Percentiles rank a stretch among this genome's conserved stretches.
Conservation (phyloP, 169 alveolate genomes). For the Plasmodium knowlesi region DNA sequence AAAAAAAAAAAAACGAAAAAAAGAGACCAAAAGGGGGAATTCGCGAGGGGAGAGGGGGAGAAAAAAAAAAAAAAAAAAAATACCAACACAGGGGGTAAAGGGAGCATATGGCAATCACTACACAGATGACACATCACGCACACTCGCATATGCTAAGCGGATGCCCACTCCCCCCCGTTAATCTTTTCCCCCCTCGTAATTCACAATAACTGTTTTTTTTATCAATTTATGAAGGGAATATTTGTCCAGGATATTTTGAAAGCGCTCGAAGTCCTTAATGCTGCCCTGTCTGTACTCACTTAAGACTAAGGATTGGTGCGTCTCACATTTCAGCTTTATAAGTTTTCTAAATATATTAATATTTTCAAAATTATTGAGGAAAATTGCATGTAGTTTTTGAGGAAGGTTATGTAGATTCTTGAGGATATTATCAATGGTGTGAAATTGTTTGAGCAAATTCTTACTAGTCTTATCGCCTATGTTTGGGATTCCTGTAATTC, state of each 20-base stretch:
- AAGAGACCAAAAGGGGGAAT: not conserved
- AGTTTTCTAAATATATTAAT: slow-evolving; percentile 75
- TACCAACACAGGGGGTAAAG: not conserved
- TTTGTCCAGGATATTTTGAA: slow-evolving; percentile 35
- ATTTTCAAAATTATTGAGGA: slow-evolving; percentile 46
- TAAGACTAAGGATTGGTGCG: slow-evolving; percentile 40
- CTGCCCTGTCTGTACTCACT: slow-evolving; percentile 46
- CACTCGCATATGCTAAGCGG: not conserved
- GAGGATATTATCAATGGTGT: slow-evolving; percentile 74
- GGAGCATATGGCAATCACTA: not conserved
- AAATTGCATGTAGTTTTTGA: slow-evolving; percentile 9
- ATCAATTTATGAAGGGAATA: slow-evolving; percentile 61
- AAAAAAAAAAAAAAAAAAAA: slow-evolving; percentile 4
- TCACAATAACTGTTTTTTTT: slow-evolving; percentile 27
- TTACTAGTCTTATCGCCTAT: slow-evolving; percentile 87
- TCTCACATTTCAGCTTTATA: slow-evolving; percentile 76
- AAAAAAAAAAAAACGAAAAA: slow-evolving; percentile 1
- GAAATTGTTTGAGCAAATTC: slow-evolving; percentile 76
- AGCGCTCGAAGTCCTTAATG: slow-evolving; percentile 43
- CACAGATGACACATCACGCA: not conserved
- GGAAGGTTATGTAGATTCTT: slow-evolving; percentile 37
- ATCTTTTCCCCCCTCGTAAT: not conserved
- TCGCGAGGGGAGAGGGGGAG: not conserved
- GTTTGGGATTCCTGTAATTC: slow-evolving; percentile 84
- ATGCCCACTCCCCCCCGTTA: not conserved